Evolutionary conservation across 208 protist genomes (phyloP).

Genomic region (Leishmania tarentolae): DNA sequence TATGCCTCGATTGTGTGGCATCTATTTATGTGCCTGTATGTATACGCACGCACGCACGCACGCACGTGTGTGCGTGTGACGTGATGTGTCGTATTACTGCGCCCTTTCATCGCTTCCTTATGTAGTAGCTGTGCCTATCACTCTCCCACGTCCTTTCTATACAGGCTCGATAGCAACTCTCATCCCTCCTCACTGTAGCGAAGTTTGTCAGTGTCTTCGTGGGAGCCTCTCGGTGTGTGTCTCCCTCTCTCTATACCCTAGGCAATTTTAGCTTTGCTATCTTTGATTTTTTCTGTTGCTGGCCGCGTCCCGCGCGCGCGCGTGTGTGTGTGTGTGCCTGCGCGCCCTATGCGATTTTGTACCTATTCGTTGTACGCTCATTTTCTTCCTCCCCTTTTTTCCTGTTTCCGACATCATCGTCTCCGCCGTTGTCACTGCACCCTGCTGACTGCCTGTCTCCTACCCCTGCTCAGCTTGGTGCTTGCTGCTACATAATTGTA

Average conservation of each 20-base stretch:
- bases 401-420: neutral
- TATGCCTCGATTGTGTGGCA: neutral
- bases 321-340: neutral
- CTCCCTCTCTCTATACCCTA: neutral
- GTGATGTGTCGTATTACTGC: neutral
- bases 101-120: neutral
- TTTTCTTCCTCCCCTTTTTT: neutral
- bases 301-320: neutral
- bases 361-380: neutral
- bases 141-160: neutral
- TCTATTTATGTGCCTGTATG: no score
- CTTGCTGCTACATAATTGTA: no score
- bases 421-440: neutral
- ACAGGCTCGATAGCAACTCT: neutral
- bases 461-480: neutral
- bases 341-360: no score
- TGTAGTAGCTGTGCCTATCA: neutral
- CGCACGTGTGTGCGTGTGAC: neutral
- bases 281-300: neutral
- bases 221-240: no score
- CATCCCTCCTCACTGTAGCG: neutral
- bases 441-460: neutral
- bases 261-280: neutral
- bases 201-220: neutral
- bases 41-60: no score